Evolutionary conservation across 2,329 filamentous ascomycete species (phyloP), one percentile per base, ranked within the genome.

Genomic region (Aspergillus unguis): DNA sequence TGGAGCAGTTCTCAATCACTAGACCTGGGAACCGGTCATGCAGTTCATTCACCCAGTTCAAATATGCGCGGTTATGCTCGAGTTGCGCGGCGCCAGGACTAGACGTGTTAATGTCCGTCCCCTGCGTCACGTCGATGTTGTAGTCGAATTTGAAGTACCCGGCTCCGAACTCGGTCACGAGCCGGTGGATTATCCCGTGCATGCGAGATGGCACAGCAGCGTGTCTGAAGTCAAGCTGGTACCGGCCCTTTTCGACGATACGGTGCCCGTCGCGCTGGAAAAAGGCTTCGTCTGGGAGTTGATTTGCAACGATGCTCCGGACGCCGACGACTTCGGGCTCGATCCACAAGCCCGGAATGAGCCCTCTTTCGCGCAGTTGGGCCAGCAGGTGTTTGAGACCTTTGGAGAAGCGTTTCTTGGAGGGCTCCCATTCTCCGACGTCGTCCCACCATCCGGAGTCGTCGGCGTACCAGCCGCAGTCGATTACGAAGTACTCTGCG

Each of bases 91-190:
- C 56, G 1, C 70, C 68, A 0, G 62, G 37, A 44, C 58, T 63
- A 28, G 49, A 55, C 28, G 38, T 36, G 44, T 58, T 32, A 28
- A 62, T 31, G 38, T 71, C 68, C 1, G 68, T 71, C 5, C 68
- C 69, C 37, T 69, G 63, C 0, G 60, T 58, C 11, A 70, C 64
- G 3, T 72, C 69, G 31, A 72, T 68, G 37, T 72, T 72, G 52
- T 71, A 71, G 53, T 72, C 69, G 38, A 71, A 71, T 38, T 71
- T 72, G 60, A 71, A 71, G 44, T 67, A 71, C 0, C 67, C 63
- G 3, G 58, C 66, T 0, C 66, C 66, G 10, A 64, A 68, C 1
- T 68, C 40, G 2, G 37, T 32, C 0, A 71, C 59, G 0, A 66
- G 55, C 0, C 56, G 46, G 17, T 65, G 55, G 7, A 71, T 55